Percentiles rank a stretch among this genome's conserved stretches.
Evolutionary conservation across 495 filamentous ascomycete genomes (phyloP).

Genomic region (Entonaema liquescens): DNA sequence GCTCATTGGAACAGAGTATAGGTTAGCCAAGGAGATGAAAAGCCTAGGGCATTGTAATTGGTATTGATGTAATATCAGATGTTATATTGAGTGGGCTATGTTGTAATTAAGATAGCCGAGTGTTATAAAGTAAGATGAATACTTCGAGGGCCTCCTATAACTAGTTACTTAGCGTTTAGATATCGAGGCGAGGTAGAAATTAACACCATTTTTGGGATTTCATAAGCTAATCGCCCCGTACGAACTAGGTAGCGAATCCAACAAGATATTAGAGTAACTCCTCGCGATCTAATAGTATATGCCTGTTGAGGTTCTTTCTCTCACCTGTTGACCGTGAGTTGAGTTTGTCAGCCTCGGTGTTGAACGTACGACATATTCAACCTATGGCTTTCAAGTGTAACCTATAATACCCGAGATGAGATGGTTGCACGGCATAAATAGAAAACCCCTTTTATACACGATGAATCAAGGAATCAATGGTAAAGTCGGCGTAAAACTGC

Average conservation of each 20-base stretch:
- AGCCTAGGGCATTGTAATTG: neutral
- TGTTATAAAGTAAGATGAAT: neutral
- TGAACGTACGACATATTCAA: neutral
- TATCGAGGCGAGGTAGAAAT: neutral
- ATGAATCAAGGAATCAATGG: neutral
- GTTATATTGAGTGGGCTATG: neutral
- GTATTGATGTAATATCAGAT: too few species aligned
- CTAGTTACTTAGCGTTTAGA: neutral
- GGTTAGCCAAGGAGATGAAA: neutral
- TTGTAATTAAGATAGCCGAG: neutral
- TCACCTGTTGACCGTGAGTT: neutral
- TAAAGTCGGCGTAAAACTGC: neutral
- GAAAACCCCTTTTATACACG: neutral
- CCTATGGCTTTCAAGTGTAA: neutral
- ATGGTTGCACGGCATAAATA: conserved; percentile 1
- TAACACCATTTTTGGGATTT: too few species aligned
- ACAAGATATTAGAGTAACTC: neutral
- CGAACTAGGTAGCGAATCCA: neutral
- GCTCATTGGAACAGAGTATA: neutral
- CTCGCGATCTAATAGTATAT: neutral
- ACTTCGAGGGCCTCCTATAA: too few species aligned
- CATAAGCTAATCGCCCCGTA: too few species aligned
- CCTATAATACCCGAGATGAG: conserved; percentile 6
- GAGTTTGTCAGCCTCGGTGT: neutral
- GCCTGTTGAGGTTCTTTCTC: neutral